These are phyloP conservation scores for Fragilariopsis cylindrus DNA, from an alignment of 108 stramenopile genomes.

Conservation along the genomic window DNA sequence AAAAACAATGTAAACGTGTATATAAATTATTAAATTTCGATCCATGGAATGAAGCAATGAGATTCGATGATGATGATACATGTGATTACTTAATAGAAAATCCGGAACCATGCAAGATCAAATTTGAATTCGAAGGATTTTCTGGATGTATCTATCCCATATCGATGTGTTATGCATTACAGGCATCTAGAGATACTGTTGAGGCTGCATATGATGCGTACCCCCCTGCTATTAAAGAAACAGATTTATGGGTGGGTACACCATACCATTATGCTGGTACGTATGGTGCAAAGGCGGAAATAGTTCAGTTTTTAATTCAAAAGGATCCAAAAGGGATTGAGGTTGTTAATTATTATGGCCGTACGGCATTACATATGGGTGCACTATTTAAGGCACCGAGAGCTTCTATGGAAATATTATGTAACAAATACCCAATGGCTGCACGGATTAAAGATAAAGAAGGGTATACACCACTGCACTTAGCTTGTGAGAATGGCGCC, in stretches of 20 bases:
- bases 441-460: conserved; percentile 41
- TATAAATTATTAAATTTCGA: conserved; percentile 42
- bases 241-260: conserved; percentile 41
- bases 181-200: conserved; percentile 40
- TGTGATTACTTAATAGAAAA: conserved; percentile 40
- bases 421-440: conserved; percentile 29
- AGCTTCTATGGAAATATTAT: conserved; percentile 27
- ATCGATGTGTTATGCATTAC: conserved; percentile 43
- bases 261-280: conserved; percentile 50
- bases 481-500: conserved; percentile 44
- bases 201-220: conserved; percentile 42
- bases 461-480: conserved; percentile 49
- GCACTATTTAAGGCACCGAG: conserved; percentile 36
- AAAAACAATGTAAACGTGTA: conserved; percentile 32
- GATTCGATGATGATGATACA: conserved; percentile 43
- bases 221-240: conserved; percentile 38
- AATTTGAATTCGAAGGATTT: conserved; percentile 42
- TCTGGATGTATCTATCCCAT: conserved; percentile 42
- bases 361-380: conserved; percentile 50
- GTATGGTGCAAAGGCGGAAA: conserved; percentile 31
- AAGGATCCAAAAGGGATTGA: conserved; percentile 38
- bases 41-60: conserved; percentile 36
- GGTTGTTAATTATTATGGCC: conserved; percentile 29
- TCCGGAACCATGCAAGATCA: conserved; percentile 35
- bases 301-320: conserved; percentile 32